Evolutionary conservation across 2,329 filamentous ascomycete species (phyloP).

Genomic region (Fusarium nisikadoi): DNA sequence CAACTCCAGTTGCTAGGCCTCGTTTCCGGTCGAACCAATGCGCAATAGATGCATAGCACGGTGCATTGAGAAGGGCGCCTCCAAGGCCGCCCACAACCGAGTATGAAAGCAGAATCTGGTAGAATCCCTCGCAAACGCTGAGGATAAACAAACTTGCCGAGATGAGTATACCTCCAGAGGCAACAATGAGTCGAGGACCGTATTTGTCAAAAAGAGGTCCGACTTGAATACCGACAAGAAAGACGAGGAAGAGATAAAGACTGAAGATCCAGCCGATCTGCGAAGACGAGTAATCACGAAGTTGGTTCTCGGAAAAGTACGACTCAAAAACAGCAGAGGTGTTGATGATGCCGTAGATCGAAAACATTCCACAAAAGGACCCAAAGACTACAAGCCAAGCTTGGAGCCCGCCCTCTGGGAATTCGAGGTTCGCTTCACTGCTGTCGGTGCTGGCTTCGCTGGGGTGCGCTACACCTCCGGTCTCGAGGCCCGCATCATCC

Average conservation of each 20-base stretch:
- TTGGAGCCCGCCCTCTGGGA: slow-evolving; percentile 69
- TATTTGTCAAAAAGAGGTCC: slow-evolving; percentile 84
- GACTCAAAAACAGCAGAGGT: slow-evolving; percentile 70
- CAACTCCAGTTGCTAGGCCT: slow-evolving; percentile 82
- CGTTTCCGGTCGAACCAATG: slow-evolving; percentile 82
- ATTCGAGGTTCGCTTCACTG: slow-evolving; percentile 9
- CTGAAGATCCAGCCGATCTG: slow-evolving; percentile 89
- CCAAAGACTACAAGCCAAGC: slow-evolving; percentile 79
- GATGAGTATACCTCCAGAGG: slow-evolving; percentile 70
- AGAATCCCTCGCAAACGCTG: slow-evolving; percentile 76
- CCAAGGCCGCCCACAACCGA: slow-evolving; percentile 78
- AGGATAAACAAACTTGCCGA: slow-evolving; percentile 72
- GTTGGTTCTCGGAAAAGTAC: slow-evolving; percentile 78
- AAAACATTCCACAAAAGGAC: slow-evolving; percentile 73
- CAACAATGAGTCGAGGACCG: slow-evolving; percentile 75
- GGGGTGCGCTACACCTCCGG: slow-evolving; percentile 11
- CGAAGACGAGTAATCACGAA: slow-evolving; percentile 72
- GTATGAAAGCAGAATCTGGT: slow-evolving; percentile 83
- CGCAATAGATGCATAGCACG: slow-evolving; percentile 77
- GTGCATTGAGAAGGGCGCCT: slow-evolving; percentile 80
- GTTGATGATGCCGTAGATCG: slow-evolving; percentile 74
- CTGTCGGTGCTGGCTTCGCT: neutral
- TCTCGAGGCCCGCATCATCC: slow-evolving; percentile 17
- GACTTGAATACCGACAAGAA: slow-evolving; percentile 84
- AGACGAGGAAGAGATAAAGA: slow-evolving; percentile 82